Percentiles rank a stretch among this genome's conserved stretches.
Evolutionary conservation across 2,329 filamentous ascomycete genomes (phyloP).

Genomic region (Xylaria sp.): DNA sequence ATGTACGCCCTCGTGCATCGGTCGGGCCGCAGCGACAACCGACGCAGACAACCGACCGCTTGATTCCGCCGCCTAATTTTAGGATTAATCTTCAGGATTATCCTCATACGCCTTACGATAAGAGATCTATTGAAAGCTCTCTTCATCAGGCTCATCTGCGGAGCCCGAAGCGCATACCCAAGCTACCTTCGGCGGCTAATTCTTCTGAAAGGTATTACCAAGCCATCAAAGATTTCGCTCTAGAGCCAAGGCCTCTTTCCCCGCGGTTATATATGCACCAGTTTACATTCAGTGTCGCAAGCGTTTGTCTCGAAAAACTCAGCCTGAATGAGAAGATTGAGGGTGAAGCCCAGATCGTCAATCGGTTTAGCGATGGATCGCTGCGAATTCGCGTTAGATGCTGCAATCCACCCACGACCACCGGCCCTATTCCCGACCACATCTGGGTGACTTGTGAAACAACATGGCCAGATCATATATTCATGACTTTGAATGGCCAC

Average conservation of each 20-base stretch:
- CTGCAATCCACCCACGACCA: slow-evolving; percentile 45
- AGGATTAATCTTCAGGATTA: slow-evolving; percentile 43
- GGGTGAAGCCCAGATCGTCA: slow-evolving; percentile 44
- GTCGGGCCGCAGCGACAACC: slow-evolving; percentile 1
- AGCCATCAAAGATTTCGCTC: slow-evolving; percentile 57
- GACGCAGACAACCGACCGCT: slow-evolving; percentile 16
- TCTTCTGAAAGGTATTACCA: slow-evolving; percentile 58
- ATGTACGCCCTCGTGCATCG: background rate
- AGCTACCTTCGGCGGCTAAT: slow-evolving; percentile 16
- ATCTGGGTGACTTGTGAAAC: slow-evolving; percentile 70
- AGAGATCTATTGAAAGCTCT: slow-evolving; percentile 48
- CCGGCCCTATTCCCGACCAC: slow-evolving; percentile 46
- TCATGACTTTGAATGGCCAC: slow-evolving; percentile 68
- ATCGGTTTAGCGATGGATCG: slow-evolving; percentile 56
- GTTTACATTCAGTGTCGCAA: slow-evolving; percentile 54
- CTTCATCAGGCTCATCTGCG: slow-evolving; percentile 55
- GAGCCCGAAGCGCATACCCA: slow-evolving; percentile 54
- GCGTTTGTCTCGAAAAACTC: slow-evolving; percentile 45
- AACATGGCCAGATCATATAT: slow-evolving; percentile 73
- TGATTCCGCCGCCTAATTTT: slow-evolving; percentile 32
- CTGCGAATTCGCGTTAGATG: slow-evolving; percentile 73
- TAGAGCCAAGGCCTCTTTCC: slow-evolving; percentile 50
- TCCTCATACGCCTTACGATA: slow-evolving; percentile 50
- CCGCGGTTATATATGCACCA: slow-evolving; percentile 48
- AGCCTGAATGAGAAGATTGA: slow-evolving; percentile 37